These are phyloP conservation scores for Irpex sp. DNA, from an alignment of 1,284 basidiomycete species.

Conservation along the genomic window DNA sequence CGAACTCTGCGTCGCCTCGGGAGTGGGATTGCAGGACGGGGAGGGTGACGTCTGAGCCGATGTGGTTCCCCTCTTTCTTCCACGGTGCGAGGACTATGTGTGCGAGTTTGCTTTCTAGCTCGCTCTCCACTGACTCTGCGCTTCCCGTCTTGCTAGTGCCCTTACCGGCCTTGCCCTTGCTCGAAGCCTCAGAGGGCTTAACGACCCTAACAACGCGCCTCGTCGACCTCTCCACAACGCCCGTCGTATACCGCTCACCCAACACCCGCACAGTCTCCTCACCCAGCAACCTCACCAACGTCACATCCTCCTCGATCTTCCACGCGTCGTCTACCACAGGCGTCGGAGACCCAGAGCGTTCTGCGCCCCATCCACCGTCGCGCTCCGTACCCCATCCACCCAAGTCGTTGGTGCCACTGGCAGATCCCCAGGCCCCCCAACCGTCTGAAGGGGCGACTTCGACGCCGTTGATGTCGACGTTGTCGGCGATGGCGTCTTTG, in stretches of 20 bases:
- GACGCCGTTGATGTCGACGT: slow-evolving; percentile 14
- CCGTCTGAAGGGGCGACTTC: slow-evolving; percentile 1
- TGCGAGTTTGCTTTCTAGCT: slow-evolving; percentile 42
- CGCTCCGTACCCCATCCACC: too few relatives aligned
- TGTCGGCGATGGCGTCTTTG: slow-evolving; percentile 12
- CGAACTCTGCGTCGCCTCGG: slow-evolving; percentile 28
- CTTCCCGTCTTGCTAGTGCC: not conserved
- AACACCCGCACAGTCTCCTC: slow-evolving; percentile 29
- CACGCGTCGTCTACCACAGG: slow-evolving; percentile 15
- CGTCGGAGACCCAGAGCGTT: slow-evolving; percentile 1
- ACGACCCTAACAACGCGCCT: slow-evolving; percentile 40
- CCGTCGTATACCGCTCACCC: slow-evolving; percentile 45
- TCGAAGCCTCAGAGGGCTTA: slow-evolving; percentile 8
- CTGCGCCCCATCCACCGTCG: slow-evolving; percentile 8
- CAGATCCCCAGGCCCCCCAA: slow-evolving; percentile 13
- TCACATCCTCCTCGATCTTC: slow-evolving; percentile 17
- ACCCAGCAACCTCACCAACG: slow-evolving; percentile 40
- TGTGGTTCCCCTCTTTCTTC: slow-evolving; percentile 35
- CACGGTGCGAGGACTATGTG: slow-evolving; percentile 54
- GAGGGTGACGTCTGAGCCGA: slow-evolving; percentile 35
- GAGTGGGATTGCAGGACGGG: slow-evolving; percentile 41
- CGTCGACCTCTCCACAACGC: slow-evolving; percentile 49
- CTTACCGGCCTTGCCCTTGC: slow-evolving; percentile 12
- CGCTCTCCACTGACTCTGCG: slow-evolving; percentile 45
- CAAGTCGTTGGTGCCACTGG: slow-evolving; percentile 1